Evolutionary conservation across 2,329 filamentous ascomycete genomes (phyloP), one percentile per base, ranked within the genome.

Genomic region (Cordyceps javanica): DNA sequence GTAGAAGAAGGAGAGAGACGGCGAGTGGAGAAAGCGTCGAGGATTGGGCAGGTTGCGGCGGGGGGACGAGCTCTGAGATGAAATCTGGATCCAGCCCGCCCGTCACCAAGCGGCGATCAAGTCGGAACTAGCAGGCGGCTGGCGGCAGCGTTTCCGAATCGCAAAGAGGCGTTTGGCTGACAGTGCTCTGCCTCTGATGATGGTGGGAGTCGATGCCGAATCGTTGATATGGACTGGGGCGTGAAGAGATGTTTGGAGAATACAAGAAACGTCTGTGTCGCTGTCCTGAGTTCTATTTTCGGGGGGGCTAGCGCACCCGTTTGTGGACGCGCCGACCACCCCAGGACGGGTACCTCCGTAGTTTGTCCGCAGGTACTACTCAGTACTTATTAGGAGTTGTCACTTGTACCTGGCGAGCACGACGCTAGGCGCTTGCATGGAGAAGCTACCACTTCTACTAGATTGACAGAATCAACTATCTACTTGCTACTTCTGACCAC

Each of bases 81-180:
- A 5, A 39, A 48, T 48, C 53, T 48, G 42, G 52, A 55, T 46
- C 32, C 32, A 44, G 25, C 11, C 39, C 39, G 21, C 51, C 39
- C 51, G 51, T 49, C 32, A 49, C 44, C 53, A 39, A 26, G 32
- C 53, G 53, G 44, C 42, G 44, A 30, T 30, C 42, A n/a, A 49
- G 32, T 23, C 19, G 25, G 19, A 21, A 11, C 46, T 26, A 45
- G 41, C 28, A 46, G 30, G 42, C 42, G 42, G 52, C 42, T 8
- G 32, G 21, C 19, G 42, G 41, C 23, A 30, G 30, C 19, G 30
- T 39, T 38, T 44, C 30, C 32, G 32, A 28, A n/a, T 16, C 16
- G 38, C 5, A 11, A 8, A 26, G 26, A 30, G 19, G 32, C 42
- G 42, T 48, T 6, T 16, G 16, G 23, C 34, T 14, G 42, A 34